phyloP scores from a whole-genome alignment of 176 grass and related monocot genomes.

The Aechmea fasciata region DNA sequence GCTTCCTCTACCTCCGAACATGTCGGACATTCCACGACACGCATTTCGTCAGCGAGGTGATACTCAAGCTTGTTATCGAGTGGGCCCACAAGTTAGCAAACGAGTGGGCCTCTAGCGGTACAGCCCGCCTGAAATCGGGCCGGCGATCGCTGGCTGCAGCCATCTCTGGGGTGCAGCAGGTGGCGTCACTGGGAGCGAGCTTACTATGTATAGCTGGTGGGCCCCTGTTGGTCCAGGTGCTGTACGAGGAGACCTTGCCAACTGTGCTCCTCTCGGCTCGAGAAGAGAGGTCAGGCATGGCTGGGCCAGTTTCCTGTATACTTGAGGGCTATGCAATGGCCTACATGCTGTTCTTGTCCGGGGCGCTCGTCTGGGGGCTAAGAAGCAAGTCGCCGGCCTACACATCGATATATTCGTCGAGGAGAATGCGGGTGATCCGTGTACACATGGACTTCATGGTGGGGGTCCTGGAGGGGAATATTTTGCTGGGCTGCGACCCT shows the following conservation, averaged over 20 bases:
- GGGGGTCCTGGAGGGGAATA: conserved; percentile 60
- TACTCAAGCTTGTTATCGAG: conserved; percentile 76
- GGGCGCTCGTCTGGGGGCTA: conserved; percentile 62
- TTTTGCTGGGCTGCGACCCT: conserved; percentile 71
- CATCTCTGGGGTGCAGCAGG: conserved; percentile 50
- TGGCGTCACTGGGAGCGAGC: conserved; percentile 64
- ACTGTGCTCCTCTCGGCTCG: conserved; percentile 62
- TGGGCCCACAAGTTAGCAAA: conserved; percentile 61
- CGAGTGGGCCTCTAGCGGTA: conserved; percentile 52
- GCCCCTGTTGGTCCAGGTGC: conserved; percentile 54
- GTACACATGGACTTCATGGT: conserved; percentile 93
- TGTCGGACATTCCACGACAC: conserved; percentile 75
- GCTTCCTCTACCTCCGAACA: conserved; percentile 76
- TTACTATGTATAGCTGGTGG: conserved; percentile 85
- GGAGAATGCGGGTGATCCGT: conserved; percentile 55
- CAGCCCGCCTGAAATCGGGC: conserved; percentile 54
- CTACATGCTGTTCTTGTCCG: conserved; percentile 78
- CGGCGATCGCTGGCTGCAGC: conserved; percentile 54
- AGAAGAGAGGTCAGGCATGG: conserved; percentile 36
- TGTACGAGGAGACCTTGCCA: conserved; percentile 86
- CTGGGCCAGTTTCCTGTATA: conserved; percentile 41
- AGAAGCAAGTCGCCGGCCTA: conserved; percentile 27
- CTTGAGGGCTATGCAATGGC: conserved; percentile 82
- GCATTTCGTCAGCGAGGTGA: conserved; percentile 70
- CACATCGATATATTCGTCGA: conserved; percentile 49